Percentiles rank a stretch among this genome's conserved stretches.
These are phyloP conservation scores for Cadophora luteo-olivacea DNA, from an alignment of 2,329 filamentous ascomycete species.

Conservation along the genomic window DNA sequence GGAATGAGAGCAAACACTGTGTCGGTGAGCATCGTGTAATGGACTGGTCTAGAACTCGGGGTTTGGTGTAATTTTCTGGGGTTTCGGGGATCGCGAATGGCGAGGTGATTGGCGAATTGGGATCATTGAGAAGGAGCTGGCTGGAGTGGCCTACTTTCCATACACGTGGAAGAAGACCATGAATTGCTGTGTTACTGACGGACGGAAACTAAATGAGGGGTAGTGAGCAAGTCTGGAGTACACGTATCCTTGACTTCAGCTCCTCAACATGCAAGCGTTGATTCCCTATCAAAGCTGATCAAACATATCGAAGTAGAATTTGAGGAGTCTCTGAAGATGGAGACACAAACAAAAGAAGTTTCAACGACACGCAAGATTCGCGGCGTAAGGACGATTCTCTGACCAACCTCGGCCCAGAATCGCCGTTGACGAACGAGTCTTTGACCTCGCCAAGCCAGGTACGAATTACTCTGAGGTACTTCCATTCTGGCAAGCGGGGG, in stretches of 20 bases:
- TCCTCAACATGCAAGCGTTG: neutral
- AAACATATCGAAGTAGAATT: neutral
- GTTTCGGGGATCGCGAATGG: neutral
- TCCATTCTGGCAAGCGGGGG: neutral
- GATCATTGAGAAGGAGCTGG: neutral
- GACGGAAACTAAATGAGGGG: neutral
- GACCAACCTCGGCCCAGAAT: conserved; percentile 8
- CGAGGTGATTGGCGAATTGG: neutral
- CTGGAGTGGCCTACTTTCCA: neutral
- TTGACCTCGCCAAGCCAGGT: conserved; percentile 5
- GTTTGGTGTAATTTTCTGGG: neutral
- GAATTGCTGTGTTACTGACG: neutral
- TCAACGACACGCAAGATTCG: conserved; percentile 25
- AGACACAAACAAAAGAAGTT: conserved; percentile 16
- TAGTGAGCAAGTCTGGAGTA: neutral
- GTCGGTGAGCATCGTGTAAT: neutral
- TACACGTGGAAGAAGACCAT: neutral
- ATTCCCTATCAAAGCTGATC: neutral
- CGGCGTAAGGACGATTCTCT: conserved; percentile 7
- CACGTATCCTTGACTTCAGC: neutral
- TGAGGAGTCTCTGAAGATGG: neutral
- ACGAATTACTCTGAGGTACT: neutral
- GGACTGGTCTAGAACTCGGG: neutral
- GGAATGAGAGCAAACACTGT: neutral
- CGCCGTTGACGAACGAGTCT: conserved; percentile 1